These are phyloP conservation scores for Hemileccinum impolitum DNA, from an alignment of 768 basidiomycete genomes.

Conservation along the genomic window DNA sequence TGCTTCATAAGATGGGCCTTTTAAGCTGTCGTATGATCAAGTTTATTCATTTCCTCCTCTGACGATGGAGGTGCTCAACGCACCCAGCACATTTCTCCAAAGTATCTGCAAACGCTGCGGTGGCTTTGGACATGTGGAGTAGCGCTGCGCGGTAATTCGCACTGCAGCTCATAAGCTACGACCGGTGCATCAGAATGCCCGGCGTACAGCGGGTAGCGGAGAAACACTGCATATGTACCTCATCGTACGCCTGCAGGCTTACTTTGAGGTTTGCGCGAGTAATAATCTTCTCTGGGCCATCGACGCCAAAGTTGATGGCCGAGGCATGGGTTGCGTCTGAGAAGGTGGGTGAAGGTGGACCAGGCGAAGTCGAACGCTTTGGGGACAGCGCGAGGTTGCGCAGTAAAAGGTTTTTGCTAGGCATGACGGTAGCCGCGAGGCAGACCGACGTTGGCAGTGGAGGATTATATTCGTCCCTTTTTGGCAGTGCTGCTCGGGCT, in stretches of 20 bases:
- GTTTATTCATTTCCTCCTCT: neutral
- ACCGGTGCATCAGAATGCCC: slow-evolving; percentile 18
- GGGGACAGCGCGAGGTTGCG: slow-evolving; percentile 49
- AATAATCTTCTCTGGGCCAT: slow-evolving; percentile 79
- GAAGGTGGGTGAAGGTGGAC: slow-evolving; percentile 80
- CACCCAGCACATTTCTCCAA: slow-evolving; percentile 83
- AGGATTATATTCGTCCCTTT: slow-evolving; percentile 16
- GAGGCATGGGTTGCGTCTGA: slow-evolving; percentile 79
- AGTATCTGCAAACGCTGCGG: slow-evolving; percentile 82
- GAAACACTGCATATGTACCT: slow-evolving; percentile 45
- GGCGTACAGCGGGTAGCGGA: neutral
- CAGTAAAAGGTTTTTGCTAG: slow-evolving; percentile 55
- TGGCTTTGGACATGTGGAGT: slow-evolving; percentile 75
- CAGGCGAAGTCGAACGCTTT: slow-evolving; percentile 45
- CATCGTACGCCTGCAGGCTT: slow-evolving; percentile 77
- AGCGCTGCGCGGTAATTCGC: slow-evolving; percentile 80
- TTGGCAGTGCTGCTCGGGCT: slow-evolving; percentile 9
- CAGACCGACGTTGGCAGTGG: slow-evolving; percentile 9
- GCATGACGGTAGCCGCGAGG: slow-evolving; percentile 32
- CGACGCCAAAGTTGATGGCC: slow-evolving; percentile 68
- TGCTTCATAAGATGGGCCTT: slow-evolving; percentile 76
- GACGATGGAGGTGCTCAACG: slow-evolving; percentile 22
- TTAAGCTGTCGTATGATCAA: slow-evolving; percentile 45
- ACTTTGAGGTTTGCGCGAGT: slow-evolving; percentile 74
- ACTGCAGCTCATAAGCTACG: slow-evolving; percentile 70